Base-by-base conservation (phyloP, 331 rosid species). In the Rhamnella rubrinervis region DNA sequence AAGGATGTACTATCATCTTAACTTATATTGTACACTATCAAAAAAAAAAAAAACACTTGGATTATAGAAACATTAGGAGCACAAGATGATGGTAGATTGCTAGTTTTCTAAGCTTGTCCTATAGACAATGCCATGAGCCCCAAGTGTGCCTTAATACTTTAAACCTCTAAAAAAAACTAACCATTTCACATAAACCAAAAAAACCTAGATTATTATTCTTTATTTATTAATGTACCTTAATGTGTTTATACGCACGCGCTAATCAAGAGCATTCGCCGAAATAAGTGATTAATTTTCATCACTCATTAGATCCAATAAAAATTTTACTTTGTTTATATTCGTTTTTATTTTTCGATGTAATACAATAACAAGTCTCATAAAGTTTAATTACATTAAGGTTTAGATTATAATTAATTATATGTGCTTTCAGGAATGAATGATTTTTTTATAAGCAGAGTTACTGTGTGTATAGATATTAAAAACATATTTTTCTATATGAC, bases 281-380 rank as follows among this genome's bases (percentile, higher is more conserved):
- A 76, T n/a, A 55, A 41, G 80, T 38, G 65, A 77, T 74, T 75
- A 25, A 69, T 44, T 59, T 68, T 73, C 79, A 50, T 65, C 38
- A 44, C 83, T 73, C 75, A 68, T 61, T 60, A 31, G 88, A 88
- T 86, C 92, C 88, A 80, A 80, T 80, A 81, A 77, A 85, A 81
- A 73, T 71, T 66, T 41, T 31, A 72, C 55, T 71, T 28, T 4
- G 56, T 65, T 31, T 31, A 75, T 67, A 65, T 44, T 59, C 38
- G 62, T 71, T 55, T 55, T 61, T 65, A 40, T 41, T 59, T 71
- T 65, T 68, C 62, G 35, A 55, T 55, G 63, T 52, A 56, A 19
- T 12, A 40, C 9, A 7, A 25, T 40, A 31, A 21, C 6, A n/a
- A 38, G 23, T 52, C 4, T 52, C 15, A 67, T 4, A 3, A 31